A percentile compares a stretch with the other conserved stretches of the same genome.
Evolutionary conservation across 164 flowering plant species (phyloP).

Genomic region (Berberis thunbergii): DNA sequence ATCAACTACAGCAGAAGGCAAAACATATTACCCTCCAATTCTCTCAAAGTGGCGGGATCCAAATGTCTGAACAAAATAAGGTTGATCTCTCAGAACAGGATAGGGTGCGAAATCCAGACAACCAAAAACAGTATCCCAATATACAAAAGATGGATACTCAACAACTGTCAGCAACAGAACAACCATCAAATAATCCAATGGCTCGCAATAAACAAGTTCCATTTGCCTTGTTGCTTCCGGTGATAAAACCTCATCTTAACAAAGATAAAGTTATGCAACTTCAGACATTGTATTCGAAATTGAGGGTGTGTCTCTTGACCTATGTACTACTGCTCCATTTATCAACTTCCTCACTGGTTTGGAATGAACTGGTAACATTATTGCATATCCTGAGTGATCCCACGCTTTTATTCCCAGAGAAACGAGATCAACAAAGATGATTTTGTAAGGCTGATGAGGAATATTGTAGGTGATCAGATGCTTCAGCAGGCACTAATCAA

Average conservation of each 20-base stretch:
- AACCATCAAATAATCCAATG: conserved; percentile 13
- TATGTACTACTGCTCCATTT: not conserved
- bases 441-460: conserved; percentile 67
- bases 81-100: conserved; percentile 27
- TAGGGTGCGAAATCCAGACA: conserved; percentile 22
- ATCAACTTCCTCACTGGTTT: not conserved
- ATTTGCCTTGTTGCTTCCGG: conserved; percentile 67
- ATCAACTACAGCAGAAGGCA: conserved; percentile 19
- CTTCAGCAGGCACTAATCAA: conserved; percentile 62
- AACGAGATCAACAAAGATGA: conserved; percentile 72
- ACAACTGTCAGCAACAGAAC: conserved; percentile 26
- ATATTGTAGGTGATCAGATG: conserved; percentile 86
- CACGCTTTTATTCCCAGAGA: conserved; percentile 32
- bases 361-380: not conserved
- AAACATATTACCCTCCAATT: conserved; percentile 27
- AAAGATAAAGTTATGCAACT: conserved; percentile 84
- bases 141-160: conserved; percentile 42
- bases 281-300: conserved; percentile 43
- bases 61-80: conserved; percentile 31
- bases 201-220: conserved; percentile 55
- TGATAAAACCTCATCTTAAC: conserved; percentile 71
- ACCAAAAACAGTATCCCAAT: conserved; percentile 32
- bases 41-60: conserved; percentile 29
- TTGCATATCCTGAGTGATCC: not conserved
- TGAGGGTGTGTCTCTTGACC: conserved; percentile 39